These are phyloP conservation scores for Citrus inodora DNA, from an alignment of 345 rosid genomes.

Conservation along the genomic window DNA sequence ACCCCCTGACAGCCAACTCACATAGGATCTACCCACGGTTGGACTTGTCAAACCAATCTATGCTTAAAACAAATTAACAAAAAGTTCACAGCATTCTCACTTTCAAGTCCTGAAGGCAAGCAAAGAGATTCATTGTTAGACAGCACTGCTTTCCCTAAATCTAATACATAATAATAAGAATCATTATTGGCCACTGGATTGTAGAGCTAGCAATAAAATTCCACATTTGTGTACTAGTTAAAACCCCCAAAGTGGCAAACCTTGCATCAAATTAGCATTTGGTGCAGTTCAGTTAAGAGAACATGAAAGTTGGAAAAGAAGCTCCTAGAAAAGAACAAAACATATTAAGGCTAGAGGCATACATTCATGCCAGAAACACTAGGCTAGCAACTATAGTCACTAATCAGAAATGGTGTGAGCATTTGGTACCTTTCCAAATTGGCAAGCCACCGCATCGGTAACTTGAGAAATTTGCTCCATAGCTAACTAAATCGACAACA, in stretches of 20 bases:
- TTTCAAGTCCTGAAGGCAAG: background rate
- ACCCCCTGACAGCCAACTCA: background rate
- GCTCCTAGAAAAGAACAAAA: background rate
- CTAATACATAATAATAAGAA: background rate
- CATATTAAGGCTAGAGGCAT: background rate
- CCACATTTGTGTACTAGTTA: background rate
- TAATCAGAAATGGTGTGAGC: background rate
- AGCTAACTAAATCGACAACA: background rate
- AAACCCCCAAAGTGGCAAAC: background rate
- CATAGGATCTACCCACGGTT: background rate
- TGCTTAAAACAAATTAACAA: background rate
- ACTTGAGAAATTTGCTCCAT: background rate
- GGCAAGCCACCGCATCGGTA: background rate
- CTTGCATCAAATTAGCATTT: background rate
- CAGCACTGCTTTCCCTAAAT: background rate
- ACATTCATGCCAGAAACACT: background rate
- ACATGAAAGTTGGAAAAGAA: background rate
- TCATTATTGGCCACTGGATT: background rate
- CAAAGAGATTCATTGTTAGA: background rate
- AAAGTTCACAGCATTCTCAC: background rate
- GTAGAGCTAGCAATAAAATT: background rate
- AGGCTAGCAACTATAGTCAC: background rate
- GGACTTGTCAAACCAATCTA: background rate
- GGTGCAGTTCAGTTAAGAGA: background rate
- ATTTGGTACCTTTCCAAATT: background rate